Evolutionary conservation across 2,329 filamentous ascomycete genomes (phyloP), one percentile per base, ranked within the genome.

Genomic region (Fusarium sp.): DNA sequence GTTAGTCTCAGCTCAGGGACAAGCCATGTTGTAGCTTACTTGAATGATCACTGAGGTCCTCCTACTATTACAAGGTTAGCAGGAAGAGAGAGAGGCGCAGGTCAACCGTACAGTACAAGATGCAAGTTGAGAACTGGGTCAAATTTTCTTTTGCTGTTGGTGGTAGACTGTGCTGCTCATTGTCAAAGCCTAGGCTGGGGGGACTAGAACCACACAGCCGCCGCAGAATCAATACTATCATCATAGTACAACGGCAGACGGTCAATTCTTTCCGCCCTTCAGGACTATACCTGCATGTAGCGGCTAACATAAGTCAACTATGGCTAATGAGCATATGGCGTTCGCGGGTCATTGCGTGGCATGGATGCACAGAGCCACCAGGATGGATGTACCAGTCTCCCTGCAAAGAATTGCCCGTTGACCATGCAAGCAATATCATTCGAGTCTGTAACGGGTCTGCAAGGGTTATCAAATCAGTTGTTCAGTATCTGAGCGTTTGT

Each of bases 391-490:
- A 57, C 48, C 21, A 53, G 10, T n/a, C 38, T 53, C 28, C 21
- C n/a, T 42, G 29, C 20, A 15, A 39, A 13, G 38, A 44, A 18
- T 21, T 33, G 31, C 26, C 46, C 23, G 15, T 18, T 28, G 24
- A 61, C 49, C 56, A 44, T 54, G 42, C 49, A 68, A 20, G 47
- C 38, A 50, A 68, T 66, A 42, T 39, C 29, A 26, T 26, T 23
- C 28, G 55, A 47, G 47, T 26, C 38, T 59, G 42, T 50, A 37
- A 54, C 49, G 39, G 41, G 38, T 56, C 48, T 49, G 55, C 53
- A 52, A 41, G 41, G 63, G 37, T 52, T 37, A 57, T 63, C 47
- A 67, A 63, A 56, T 46, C 58, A 57, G 55, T 35, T 18, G 23
- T 8, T 28, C 10, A 10, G n/a, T 23, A 23, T 44, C 58, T 31